A percentile compares a stretch with the other conserved stretches of the same genome.
phyloP scores from a whole-genome alignment of 2,329 filamentous ascomycete species.

The Ilyonectria mors-panacis region DNA sequence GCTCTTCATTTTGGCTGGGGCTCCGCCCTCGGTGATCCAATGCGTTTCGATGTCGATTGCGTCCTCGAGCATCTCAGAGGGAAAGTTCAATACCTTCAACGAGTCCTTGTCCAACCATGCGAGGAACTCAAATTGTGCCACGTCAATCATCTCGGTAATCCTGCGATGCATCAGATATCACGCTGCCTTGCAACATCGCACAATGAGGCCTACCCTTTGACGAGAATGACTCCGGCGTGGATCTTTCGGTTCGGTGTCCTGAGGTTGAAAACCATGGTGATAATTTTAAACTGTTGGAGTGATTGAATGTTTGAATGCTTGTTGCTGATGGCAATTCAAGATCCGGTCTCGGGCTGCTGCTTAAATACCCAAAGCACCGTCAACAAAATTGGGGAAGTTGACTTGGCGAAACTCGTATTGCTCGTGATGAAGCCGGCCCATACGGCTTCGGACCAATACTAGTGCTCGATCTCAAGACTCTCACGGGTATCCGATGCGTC shows the following conservation, averaged over 20 bases:
- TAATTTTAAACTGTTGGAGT: background rate
- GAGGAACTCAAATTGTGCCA: constrained; percentile 53
- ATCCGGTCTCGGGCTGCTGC: background rate
- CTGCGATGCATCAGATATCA: constrained; percentile 33
- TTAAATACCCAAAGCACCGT: background rate
- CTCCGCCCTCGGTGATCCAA: constrained; percentile 52
- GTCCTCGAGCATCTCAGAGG: constrained; percentile 36
- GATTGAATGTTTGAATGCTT: background rate
- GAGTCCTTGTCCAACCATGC: constrained; percentile 34
- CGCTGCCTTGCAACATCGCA: background rate
- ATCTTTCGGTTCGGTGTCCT: constrained; percentile 18
- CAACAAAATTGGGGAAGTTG: background rate
- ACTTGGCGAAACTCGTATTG: too few relatives aligned
- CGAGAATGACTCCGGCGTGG: constrained; percentile 37
- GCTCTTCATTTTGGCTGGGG: constrained; percentile 41
- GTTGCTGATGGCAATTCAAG: background rate
- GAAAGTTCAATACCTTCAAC: constrained; percentile 34
- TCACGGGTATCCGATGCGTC: background rate
- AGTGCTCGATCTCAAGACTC: background rate
- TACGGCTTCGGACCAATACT: background rate
- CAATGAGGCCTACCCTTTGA: constrained; percentile 17
- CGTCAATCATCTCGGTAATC: constrained; percentile 53
- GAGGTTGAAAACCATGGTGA: background rate
- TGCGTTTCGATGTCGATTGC: constrained; percentile 51
- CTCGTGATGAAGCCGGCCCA: background rate